Base-by-base conservation (phyloP, 2,329 filamentous ascomycete species). In the Fusarium pseudograminearum region DNA sequence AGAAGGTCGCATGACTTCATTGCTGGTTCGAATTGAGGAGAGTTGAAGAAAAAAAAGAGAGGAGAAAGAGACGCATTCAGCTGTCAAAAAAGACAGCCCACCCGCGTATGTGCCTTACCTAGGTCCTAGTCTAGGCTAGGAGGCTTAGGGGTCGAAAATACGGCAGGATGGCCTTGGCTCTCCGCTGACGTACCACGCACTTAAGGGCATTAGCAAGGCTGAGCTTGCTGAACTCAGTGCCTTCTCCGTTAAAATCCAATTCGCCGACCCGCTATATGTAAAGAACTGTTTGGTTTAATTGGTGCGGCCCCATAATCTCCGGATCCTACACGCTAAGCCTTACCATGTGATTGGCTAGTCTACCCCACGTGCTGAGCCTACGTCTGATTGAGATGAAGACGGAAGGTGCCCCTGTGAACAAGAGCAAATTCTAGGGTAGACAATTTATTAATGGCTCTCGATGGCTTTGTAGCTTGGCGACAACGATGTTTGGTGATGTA, bases 1-100 rank as follows among this genome's bases (percentile, higher is more conserved):
- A 42, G 73, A 73, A n/a, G 73, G 58, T 34, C 73, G 74, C 74
- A 76, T 76, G 54, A 41, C 66, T 69, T 69, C 66, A 67, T 70
- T 54, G 63, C 61, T 65, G 48, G 18, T 52, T n/a, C 15, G 48
- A 41, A 52, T 22, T 20, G 14, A 40, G n/a, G 26, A 41, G n/a
- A 9, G 26, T 12, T 40, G 11, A 22, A 7, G 4, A n/a, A 4
- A 30, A n/a, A 38, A 40, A 10, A 38, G 7, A 38, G 15, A 10
- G 7, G 33, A 52, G 24, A 52, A 41, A 52, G 48, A 52, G 34
- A n/a, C 48, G 34, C 24, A 28, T 40, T 36, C 48, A 52, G 48
- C 48, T 41, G 48, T 52, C 48, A 41, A 52, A 44, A 51, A 41
- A 10, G 28, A 18, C 26, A 36, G 41, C 48, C 36, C 36, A 40